phyloP scores from a whole-genome alignment of 208 protist genomes.

The Entamoeba invadens region DNA sequence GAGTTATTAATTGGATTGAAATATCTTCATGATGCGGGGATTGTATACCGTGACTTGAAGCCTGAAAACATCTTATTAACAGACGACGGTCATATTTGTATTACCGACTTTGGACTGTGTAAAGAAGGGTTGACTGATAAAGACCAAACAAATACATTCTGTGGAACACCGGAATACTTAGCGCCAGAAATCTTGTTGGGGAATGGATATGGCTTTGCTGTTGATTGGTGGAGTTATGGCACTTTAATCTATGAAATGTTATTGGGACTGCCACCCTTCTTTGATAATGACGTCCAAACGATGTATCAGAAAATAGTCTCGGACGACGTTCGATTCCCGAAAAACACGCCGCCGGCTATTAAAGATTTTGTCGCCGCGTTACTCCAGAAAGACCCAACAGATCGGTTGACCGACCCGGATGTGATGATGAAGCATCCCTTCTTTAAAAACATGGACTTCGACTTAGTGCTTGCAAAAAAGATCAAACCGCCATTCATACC shows the following conservation, averaged over 20 bases:
- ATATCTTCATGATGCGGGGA: slow-evolving; percentile 36
- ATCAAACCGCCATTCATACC: slow-evolving; percentile 45
- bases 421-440: slow-evolving; percentile 78
- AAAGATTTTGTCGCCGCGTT: not conserved
- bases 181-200: slow-evolving; percentile 74
- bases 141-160: slow-evolving; percentile 19
- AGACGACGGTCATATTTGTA: slow-evolving; percentile 16
- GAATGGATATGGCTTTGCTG: slow-evolving; percentile 68
- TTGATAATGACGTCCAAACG: slow-evolving; percentile 54
- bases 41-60: slow-evolving; percentile 27
- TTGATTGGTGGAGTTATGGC: slow-evolving; percentile 85
- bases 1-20: slow-evolving; percentile 46
- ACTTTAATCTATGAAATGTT: slow-evolving; percentile 71
- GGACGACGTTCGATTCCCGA: slow-evolving; percentile 55
- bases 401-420: slow-evolving; percentile 24
- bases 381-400: slow-evolving; percentile 5
- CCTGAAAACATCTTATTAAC: slow-evolving; percentile 29
- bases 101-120: slow-evolving; percentile 31
- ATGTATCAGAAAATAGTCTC: slow-evolving; percentile 71
- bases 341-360: not conserved
- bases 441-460: slow-evolving; percentile 75
- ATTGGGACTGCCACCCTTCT: slow-evolving; percentile 60
- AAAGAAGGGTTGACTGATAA: not conserved
- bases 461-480: slow-evolving; percentile 29
- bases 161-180: slow-evolving; percentile 35